Evolutionary conservation across 1,139 yeast species (phyloP).

Genomic region (Saccharomycopsis crataegensis): DNA sequence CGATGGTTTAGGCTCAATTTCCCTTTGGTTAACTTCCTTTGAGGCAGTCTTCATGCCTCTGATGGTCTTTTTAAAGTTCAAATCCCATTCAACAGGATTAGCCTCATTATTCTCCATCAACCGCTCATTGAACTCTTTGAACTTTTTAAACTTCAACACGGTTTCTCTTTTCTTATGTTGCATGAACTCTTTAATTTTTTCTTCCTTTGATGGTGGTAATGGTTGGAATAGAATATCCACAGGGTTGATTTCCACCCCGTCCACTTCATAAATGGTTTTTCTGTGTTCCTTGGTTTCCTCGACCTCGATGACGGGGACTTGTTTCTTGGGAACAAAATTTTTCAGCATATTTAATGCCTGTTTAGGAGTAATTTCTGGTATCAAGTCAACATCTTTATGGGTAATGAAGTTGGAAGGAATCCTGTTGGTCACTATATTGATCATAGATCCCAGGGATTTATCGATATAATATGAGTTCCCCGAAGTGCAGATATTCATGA

Average conservation of each 20-base stretch:
- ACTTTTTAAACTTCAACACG: constrained; percentile 5
- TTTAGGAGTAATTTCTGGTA: constrained; percentile 5
- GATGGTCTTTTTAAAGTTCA: neutral
- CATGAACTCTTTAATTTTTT: constrained; percentile 3
- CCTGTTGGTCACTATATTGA: too few relatives aligned
- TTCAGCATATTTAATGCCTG: neutral
- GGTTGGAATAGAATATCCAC: constrained; percentile 16
- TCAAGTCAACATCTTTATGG: constrained; percentile 1
- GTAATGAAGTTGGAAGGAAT: too few relatives aligned
- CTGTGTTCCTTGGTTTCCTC: neutral
- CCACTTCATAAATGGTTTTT: constrained; percentile 10
- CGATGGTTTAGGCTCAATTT: neutral
- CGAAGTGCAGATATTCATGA: constrained; percentile 1
- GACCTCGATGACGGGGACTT: neutral
- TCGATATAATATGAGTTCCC: constrained; percentile 6
- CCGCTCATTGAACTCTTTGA: neutral
- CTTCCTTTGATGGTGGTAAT: constrained; percentile 10
- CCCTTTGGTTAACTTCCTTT: neutral
- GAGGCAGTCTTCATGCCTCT: neutral
- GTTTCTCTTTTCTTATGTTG: constrained; percentile 3
- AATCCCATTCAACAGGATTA: neutral
- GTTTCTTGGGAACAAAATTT: neutral
- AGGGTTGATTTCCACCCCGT: constrained; percentile 18
- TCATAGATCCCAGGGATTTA: too few relatives aligned
- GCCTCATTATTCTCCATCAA: too few relatives aligned